These are phyloP conservation scores for Digitaria exilis DNA, from an alignment of 202 grass and related monocot genomes.

Conservation along the genomic window DNA sequence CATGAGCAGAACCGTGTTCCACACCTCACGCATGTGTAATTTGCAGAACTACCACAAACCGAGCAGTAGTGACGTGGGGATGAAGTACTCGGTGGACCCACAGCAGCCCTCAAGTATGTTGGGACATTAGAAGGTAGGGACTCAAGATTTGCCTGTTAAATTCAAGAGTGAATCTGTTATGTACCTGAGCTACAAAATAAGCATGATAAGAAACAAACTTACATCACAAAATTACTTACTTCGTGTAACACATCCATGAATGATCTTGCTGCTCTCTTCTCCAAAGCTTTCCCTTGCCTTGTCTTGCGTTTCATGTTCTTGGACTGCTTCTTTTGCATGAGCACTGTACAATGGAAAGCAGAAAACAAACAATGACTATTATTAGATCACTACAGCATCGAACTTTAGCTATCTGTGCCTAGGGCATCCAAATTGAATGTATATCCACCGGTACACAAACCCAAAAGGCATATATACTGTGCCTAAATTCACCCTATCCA, in stretches of 20 bases:
- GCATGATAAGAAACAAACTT: conserved; percentile 4
- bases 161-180: not conserved
- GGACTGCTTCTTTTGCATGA: conserved; percentile 86
- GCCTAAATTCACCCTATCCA: not conserved
- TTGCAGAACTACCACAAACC: conserved; percentile 62
- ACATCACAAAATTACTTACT: conserved; percentile 36
- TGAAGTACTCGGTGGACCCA: conserved; percentile 63
- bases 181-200: not conserved
- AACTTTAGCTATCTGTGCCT: not conserved
- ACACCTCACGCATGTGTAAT: conserved; percentile 73
- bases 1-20: conserved; percentile 85
- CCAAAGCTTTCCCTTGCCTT: conserved; percentile 89
- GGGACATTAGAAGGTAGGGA: conserved; percentile 73
- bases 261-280: conserved; percentile 80
- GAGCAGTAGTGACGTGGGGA: conserved; percentile 78
- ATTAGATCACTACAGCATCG: not conserved
- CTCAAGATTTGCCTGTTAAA: conserved; percentile 78
- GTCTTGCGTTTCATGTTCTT: conserved; percentile 94
- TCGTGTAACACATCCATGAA: conserved; percentile 87
- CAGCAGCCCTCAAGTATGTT: conserved; percentile 68
- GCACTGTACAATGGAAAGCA: conserved; percentile 42
- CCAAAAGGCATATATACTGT: not conserved
- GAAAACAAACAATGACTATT: not conserved
- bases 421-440: not conserved
- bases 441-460: not conserved